A percentile compares a stretch with the other conserved stretches of the same genome.
Conservation (phyloP, 805 yeast genomes). For the Kregervanrija pseudodelftensis region DNA sequence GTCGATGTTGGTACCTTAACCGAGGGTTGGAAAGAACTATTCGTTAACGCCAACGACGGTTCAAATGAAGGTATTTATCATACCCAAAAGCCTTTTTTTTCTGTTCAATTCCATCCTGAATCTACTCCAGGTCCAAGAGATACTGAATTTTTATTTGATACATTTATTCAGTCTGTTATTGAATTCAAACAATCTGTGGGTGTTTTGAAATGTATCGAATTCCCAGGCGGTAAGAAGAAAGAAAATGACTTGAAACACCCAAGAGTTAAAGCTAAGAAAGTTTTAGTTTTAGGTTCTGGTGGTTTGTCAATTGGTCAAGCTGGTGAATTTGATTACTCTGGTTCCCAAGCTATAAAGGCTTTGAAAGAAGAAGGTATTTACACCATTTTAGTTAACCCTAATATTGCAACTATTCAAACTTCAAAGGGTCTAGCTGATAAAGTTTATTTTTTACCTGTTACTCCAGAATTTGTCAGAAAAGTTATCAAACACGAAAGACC, state of each 20-base stretch:
- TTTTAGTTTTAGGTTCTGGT: slow-evolving; percentile 92
- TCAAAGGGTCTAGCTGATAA: slow-evolving; percentile 97
- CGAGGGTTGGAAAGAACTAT: slow-evolving; percentile 85
- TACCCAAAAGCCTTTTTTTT: slow-evolving; percentile 79
- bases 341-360: slow-evolving; percentile 98
- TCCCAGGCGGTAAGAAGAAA: slow-evolving; percentile 82
- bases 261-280: slow-evolving; percentile 79
- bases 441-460: slow-evolving; percentile 97
- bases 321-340: slow-evolving; percentile 98
- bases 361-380: slow-evolving; percentile 96
- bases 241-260: slow-evolving; percentile 77
- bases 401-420: slow-evolving; percentile 97
- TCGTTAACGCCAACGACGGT: slow-evolving; percentile 92
- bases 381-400: slow-evolving; percentile 93
- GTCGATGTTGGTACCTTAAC: slow-evolving; percentile 76
- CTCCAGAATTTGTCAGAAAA: slow-evolving; percentile 91
- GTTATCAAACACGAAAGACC: slow-evolving; percentile 94
- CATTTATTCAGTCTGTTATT: slow-evolving; percentile 74
- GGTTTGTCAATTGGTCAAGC: slow-evolving; percentile 99
- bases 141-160: slow-evolving; percentile 94
- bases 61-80: slow-evolving; percentile 98
- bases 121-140: slow-evolving; percentile 99
- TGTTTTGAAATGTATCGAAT: slow-evolving; percentile 60
- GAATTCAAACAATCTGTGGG: slow-evolving; percentile 48
- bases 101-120: slow-evolving; percentile 99